Conservation (phyloP, 176 grass and related monocot species). For the Avena eriantha region DNA sequence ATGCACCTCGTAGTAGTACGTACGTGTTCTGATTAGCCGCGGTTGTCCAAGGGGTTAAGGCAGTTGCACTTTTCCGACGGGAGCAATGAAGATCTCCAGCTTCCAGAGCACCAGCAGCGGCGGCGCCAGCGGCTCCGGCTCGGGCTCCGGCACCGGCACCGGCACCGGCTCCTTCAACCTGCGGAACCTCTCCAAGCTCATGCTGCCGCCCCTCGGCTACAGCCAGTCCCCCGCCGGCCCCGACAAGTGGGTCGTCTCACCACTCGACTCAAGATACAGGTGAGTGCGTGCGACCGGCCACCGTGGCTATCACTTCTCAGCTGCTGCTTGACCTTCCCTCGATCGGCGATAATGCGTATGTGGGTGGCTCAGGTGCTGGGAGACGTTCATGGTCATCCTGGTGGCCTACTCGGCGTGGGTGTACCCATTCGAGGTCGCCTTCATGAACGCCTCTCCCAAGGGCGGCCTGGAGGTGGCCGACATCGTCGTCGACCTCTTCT, state of each 20-base stretch:
- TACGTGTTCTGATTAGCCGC: background rate
- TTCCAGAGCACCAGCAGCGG: conserved; percentile 27
- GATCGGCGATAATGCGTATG: background rate
- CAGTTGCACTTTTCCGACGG: background rate
- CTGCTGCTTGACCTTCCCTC: background rate
- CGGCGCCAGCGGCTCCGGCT: background rate
- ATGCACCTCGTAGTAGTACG: background rate
- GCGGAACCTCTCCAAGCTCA: conserved; percentile 77
- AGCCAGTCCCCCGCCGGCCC: conserved; percentile 42
- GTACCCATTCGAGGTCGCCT: conserved; percentile 98
- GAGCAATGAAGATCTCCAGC: conserved; percentile 49
- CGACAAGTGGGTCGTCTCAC: conserved; percentile 61
- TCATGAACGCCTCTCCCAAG: conserved; percentile 77
- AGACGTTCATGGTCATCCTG: conserved; percentile 92
- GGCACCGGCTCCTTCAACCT: conserved; percentile 62
- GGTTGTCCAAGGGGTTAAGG: background rate
- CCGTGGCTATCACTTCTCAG: background rate
- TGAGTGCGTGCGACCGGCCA: background rate
- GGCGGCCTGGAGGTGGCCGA: conserved; percentile 79
- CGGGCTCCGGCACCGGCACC: background rate
- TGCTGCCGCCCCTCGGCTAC: conserved; percentile 80
- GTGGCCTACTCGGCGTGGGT: conserved; percentile 98
- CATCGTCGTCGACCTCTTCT: conserved; percentile 77
- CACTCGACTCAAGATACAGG: conserved; percentile 91
- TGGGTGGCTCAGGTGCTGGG: conserved; percentile 73